Base-by-base conservation (phyloP, 176 grass and related monocot genomes). In the Oropetium thomaeum region DNA sequence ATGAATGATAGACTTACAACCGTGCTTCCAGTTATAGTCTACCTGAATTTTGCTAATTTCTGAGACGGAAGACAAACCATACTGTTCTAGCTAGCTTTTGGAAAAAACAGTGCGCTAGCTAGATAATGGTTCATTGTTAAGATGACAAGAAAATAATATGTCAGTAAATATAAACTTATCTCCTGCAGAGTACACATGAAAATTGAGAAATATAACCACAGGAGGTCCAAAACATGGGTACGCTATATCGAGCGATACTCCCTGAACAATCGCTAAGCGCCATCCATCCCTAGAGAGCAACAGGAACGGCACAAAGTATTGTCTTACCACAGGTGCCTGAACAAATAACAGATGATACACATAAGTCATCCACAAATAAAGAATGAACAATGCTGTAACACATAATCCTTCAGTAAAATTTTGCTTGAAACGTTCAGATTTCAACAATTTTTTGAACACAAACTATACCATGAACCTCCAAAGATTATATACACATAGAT, bases 291-390 rank as follows among this genome's bases (percentile, higher is more conserved):
- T 31, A 14, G 4, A 69, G 43, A 80, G 14, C 17, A 42, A 74
- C 70, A 75, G 4, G 38, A 54, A 34, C 16, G 62, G 66, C 73
- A 82, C 73, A 72, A 82, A 39, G 66, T 19, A 82, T 82, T 47
- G 79, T 72, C 85, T 82, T 87, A 87, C 85, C 85, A 77, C 35
- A 59, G 79, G 73, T 77, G 65, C 85, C 79, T 82, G 79, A 47
- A 72, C 58, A 87, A 77, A 76, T 15, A 83, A 57, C 41, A 83
- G 15, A 76, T 1, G 19, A 13, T n/a, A n/a, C 17, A 77, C 71
- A 59, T 62, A 15, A 85, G 25, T 16, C 63, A 52, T 37, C 27
- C 53, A 20, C 40, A 73, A 43, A 54, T 32, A 9, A 17, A 10
- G 4, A 84, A 22, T 15, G 16, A 1, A 49, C 2, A 49, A 51